Evolutionary conservation across 495 filamentous ascomycete genomes (phyloP).

Genomic region (Podospora anserina): DNA sequence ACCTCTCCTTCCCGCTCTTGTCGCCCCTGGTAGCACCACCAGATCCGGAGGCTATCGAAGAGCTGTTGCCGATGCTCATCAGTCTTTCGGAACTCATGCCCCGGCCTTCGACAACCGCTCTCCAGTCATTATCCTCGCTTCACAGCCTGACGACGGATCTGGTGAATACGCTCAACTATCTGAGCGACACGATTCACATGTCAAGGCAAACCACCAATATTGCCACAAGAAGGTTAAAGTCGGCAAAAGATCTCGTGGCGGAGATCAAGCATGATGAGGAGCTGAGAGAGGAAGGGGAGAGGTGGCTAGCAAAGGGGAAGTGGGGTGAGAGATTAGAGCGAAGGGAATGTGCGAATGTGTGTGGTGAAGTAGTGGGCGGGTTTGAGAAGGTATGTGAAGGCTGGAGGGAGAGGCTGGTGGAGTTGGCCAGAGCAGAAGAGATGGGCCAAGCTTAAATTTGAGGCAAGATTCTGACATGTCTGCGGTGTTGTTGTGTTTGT

Average conservation of each 20-base stretch:
- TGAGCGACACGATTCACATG: slow-evolving; percentile 94
- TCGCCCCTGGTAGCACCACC: slow-evolving; percentile 54
- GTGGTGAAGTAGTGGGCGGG: slow-evolving; percentile 80
- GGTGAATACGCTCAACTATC: slow-evolving; percentile 71
- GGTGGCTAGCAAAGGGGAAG: slow-evolving; percentile 74
- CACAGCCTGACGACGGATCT: slow-evolving; percentile 72
- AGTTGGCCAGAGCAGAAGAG: slow-evolving; percentile 38
- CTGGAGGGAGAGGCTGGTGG: slow-evolving; percentile 50
- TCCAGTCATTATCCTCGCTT: slow-evolving; percentile 57
- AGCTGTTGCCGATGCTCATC: slow-evolving; percentile 61
- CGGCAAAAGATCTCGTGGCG: slow-evolving; percentile 72
- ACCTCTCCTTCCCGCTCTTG: slow-evolving; percentile 71
- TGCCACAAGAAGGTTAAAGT: slow-evolving; percentile 70
- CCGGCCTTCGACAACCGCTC: slow-evolving; percentile 49
- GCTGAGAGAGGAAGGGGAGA: slow-evolving; percentile 69
- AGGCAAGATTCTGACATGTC: background rate
- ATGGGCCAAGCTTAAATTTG: background rate
- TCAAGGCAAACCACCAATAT: slow-evolving; percentile 79
- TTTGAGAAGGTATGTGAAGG: slow-evolving; percentile 81
- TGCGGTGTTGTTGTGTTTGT: background rate
- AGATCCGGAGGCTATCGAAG: slow-evolving; percentile 59
- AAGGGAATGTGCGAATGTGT: slow-evolving; percentile 75
- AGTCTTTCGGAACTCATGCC: slow-evolving; percentile 54
- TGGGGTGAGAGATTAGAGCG: slow-evolving; percentile 73
- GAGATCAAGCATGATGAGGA: slow-evolving; percentile 83